Percentiles rank a stretch among this genome's conserved stretches.
Conservation (phyloP, 805 yeast genomes). For the Candida hungchunana region DNA sequence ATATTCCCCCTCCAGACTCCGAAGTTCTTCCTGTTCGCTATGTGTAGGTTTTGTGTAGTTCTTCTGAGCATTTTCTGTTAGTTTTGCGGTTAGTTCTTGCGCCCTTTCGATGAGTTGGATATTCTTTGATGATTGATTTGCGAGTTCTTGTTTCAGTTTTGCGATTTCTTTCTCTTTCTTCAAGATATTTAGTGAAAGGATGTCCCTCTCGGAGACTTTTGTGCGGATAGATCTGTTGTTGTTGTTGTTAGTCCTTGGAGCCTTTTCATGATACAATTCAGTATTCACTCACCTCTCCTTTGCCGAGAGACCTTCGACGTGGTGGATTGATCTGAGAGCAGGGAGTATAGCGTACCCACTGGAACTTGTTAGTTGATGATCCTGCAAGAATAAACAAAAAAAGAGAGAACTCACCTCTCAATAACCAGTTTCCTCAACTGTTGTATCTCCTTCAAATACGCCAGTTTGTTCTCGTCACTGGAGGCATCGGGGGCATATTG, state of each 20-base stretch:
- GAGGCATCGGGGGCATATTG: constrained; percentile 7
- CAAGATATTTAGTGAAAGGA: constrained; percentile 1
- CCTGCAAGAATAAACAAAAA: not conserved
- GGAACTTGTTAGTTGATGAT: not conserved
- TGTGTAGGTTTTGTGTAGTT: not conserved
- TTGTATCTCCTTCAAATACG: constrained; percentile 10
- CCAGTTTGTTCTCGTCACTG: constrained; percentile 7
- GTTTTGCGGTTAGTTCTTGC: not conserved
- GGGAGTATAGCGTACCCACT: constrained; percentile 19
- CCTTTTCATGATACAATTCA: too few species aligned
- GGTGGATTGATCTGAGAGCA: constrained; percentile 23
- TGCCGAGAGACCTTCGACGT: constrained; percentile 22
- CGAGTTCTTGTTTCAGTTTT: too few species aligned
- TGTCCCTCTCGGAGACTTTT: constrained; percentile 15
- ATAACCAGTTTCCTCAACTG: constrained; percentile 15
- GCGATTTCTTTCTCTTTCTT: not conserved
- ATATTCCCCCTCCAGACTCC: constrained; percentile 3
- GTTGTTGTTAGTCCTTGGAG: constrained; percentile 1
- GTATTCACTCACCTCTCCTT: constrained; percentile 16
- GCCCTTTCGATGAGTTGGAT: too few species aligned
- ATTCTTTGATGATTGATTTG: too few species aligned
- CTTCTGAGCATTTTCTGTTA: not conserved
- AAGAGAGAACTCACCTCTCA: constrained; percentile 10
- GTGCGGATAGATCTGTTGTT: constrained; percentile 11
- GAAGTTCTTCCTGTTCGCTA: not conserved